Base-by-base conservation (phyloP, 1,284 basidiomycete species). In the Apiotrichum domesticum region DNA sequence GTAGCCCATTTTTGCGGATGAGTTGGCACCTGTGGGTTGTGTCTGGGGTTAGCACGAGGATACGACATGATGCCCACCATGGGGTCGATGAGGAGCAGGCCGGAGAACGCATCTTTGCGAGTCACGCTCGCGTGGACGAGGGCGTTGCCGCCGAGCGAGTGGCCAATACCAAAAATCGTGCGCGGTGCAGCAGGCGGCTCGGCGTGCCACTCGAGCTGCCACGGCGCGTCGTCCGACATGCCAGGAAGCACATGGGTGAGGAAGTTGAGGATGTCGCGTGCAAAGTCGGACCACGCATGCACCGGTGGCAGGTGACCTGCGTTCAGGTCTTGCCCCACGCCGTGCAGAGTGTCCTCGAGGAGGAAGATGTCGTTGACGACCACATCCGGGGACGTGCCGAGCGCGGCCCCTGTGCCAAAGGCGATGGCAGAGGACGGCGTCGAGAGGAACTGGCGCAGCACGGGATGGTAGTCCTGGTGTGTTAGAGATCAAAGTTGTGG, bases 31-130 rank as follows among this genome's bases (percentile, higher is more conserved):
- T 87, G 90, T 58, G 85, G 47, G 47, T 49, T 49, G 47, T 9
- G 47, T 49, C 47, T 49, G n/a, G n/a, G 6, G 46, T 47, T 32
- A 47, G 35, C 37, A 13, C 13, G 15, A n/a, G 8, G n/a, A 3
- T 29, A 15, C n/a, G 10, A 15, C 15, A 15, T 15, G 10, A 21
- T 9, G 48, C 79, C 71, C 58, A 33, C 34, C 50, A 73, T 71
- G 0, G 94, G 90, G 68, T 97, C 93, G 34, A 94, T 76, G 11
- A 94, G 80, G 43, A 91, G 78, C 35, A 95, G 74, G 0, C 82
- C 82, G n/a, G 84, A 79, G 74, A 93, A 90, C 13, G 93, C 75
- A 1, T 78, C 76, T 0, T 90, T 88, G 53, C 79, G 75, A 9
- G 81, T 79, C n/a, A 85, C 55, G 1, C 87, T 84, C 1, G 84